These are phyloP conservation scores for Crithidia fasciculata DNA, from an alignment of 208 protist genomes.

Conservation along the genomic window DNA sequence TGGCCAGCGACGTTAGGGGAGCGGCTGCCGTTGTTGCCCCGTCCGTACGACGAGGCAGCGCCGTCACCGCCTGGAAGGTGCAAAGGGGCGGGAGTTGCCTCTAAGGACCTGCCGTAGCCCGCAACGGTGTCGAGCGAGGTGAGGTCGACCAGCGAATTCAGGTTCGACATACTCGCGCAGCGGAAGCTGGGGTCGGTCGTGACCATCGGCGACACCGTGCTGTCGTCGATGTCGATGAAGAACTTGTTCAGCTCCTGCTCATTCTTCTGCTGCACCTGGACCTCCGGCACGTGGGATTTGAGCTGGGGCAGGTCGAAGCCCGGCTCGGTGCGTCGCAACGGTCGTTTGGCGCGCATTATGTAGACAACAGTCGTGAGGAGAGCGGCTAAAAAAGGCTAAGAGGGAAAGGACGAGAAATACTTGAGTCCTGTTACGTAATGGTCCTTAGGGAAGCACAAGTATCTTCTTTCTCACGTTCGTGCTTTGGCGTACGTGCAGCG, in stretches of 20 bases:
- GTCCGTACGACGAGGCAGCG: background rate
- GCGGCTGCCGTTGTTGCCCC: slow-evolving; percentile 3
- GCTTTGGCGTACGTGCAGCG: no score
- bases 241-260: slow-evolving; percentile 74
- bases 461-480: no score
- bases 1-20: background rate
- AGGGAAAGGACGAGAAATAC: no score
- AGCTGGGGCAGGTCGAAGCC: slow-evolving; percentile 65
- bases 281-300: slow-evolving; percentile 48
- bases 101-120: slow-evolving; percentile 1
- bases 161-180: slow-evolving; percentile 20
- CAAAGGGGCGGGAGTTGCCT: background rate
- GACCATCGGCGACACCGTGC: slow-evolving; percentile 75
- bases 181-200: slow-evolving; percentile 44
- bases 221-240: slow-evolving; percentile 82
- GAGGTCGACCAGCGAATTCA: slow-evolving; percentile 12
- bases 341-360: slow-evolving; percentile 53
- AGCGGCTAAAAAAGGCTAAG: no score
- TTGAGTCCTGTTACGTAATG: no score
- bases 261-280: slow-evolving; percentile 72
- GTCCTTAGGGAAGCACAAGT: no score
- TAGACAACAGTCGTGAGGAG: no score
- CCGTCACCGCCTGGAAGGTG: background rate
- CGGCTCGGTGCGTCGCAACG: slow-evolving; percentile 30
- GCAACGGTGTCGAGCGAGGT: background rate